Base-by-base conservation (phyloP, 352 stramenopile species). In the Bremia lactucae region DNA sequence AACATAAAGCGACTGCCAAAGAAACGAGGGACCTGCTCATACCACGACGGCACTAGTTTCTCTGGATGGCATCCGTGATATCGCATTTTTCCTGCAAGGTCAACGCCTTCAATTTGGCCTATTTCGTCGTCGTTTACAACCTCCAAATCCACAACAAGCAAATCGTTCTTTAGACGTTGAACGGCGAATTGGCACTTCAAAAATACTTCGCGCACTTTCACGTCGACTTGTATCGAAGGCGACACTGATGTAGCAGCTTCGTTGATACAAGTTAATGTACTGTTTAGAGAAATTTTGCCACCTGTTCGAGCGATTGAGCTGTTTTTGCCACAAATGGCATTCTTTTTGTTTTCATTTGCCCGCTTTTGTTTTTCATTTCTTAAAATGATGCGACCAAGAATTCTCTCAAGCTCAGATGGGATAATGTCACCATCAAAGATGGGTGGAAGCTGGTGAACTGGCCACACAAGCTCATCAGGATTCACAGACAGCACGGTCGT, bases 1-100 rank as follows among this genome's bases (percentile, higher is more conserved):
- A 89, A 92, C 69, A 88, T 87, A 49, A 89, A 92, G 42, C 79
- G 79, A 20, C 68, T 87, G 26, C 79, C 74, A 41, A 92, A 86
- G 39, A 92, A 84, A 16, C 72, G 72, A 35, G 79, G 79, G 26
- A 89, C 72, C 19, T 65, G 45, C 1, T 36, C 19, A 34, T 63
- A 74, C 74, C 70, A 86, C n/a, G 59, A 46, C 6, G 77, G 66
- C 24, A 83, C 62, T 0, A 68, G 40, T 14, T 31, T 46, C 41
- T 78, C 53, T 3, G 65, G 75, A 11, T 50, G 44, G 24, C 65
- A 83, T 21, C 34, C 33, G 14, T 36, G 42, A 11, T 9, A 38
- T 34, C 35, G 23, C 15, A n/a, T 46, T 28, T 52, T 22, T 13
- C 36, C 36, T 4, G 31, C 10, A 45, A 47, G 39, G 11, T 15